Base-by-base conservation (phyloP, 108 stramenopile species). In the Skeletonema menzelii region DNA sequence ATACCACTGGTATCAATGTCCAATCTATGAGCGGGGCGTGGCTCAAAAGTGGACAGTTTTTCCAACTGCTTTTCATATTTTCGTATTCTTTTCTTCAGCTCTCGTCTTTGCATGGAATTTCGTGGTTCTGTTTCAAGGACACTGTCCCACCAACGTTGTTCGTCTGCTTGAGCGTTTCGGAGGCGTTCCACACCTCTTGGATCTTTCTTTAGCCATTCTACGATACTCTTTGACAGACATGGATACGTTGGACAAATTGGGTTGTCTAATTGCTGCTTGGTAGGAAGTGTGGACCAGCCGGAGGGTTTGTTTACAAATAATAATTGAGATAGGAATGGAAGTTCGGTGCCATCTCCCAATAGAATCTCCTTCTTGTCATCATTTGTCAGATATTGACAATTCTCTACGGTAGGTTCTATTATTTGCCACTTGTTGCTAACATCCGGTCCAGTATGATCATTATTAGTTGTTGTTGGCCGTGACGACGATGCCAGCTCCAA, bases 1-100 rank as follows among this genome's bases (percentile, higher is more conserved):
- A 91, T 77, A 2, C 89, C 89, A 19, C 72, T 74, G 20, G 89
- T 91, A 75, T 91, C 89, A 53, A 74, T 65, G 63, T 91, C 89
- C 59, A 91, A 73, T 62, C 89, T 82, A 77, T 91, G 88, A 44
- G 85, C 85, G 15, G 88, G 86, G 15, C 83, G 62, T 30, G 82
- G 82, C 53, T 69, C 70, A 76, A 76, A 81, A 22, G 66, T 11
- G 31, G 42, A 7, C 3, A 5, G 55, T 46, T 69, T 69, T 24
- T 27, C 68, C 38, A 28, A 0, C 38, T 57, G 75, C 8, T 55
- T 68, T 4, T 58, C 47, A 15, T 63, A 49, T 30, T 46, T 40
- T 4, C 19, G 57, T 68, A 56, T 56, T 35, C 27, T 14, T 62
- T 60, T 67, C 59, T 82, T 65, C 6, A 12, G 42, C 47, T 47